Evolutionary conservation across 805 yeast species (phyloP).

Genomic region (Kodamaea kaohsiungensis): DNA sequence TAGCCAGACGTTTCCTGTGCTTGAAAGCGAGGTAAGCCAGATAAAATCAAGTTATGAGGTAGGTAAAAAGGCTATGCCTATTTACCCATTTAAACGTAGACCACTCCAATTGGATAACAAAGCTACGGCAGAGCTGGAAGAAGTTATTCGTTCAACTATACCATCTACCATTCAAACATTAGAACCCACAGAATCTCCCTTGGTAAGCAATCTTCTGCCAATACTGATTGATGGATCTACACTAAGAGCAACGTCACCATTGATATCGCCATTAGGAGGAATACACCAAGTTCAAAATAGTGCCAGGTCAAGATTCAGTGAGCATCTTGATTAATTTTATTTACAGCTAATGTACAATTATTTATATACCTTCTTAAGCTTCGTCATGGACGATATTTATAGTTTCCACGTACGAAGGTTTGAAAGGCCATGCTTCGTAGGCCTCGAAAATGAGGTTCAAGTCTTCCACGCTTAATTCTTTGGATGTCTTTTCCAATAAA

Average conservation of each 20-base stretch:
- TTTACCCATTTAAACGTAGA: background rate
- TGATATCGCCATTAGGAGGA: background rate
- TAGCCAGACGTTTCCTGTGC: background rate
- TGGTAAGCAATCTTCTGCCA: background rate
- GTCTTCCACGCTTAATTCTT: conserved; percentile 57
- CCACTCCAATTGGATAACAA: background rate
- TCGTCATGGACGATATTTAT: conserved; percentile 16
- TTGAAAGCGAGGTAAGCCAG: background rate
- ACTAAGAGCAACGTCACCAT: background rate
- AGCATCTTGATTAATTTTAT: background rate
- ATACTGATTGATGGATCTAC: background rate
- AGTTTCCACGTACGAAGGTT: conserved; percentile 48
- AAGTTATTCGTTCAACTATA: background rate
- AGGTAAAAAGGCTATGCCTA: background rate
- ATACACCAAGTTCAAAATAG: background rate
- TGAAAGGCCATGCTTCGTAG: conserved; percentile 83
- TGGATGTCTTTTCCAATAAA: conserved; percentile 46
- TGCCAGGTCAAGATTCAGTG: background rate
- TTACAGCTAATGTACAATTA: background rate
- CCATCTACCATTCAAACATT: background rate
- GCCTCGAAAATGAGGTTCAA: conserved; percentile 48
- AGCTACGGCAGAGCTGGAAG: too few species aligned
- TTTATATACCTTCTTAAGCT: background rate
- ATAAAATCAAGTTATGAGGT: background rate
- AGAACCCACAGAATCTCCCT: background rate